Base-by-base conservation (phyloP, 2,329 filamentous ascomycete species). In the Aspergillus bombycis region DNA sequence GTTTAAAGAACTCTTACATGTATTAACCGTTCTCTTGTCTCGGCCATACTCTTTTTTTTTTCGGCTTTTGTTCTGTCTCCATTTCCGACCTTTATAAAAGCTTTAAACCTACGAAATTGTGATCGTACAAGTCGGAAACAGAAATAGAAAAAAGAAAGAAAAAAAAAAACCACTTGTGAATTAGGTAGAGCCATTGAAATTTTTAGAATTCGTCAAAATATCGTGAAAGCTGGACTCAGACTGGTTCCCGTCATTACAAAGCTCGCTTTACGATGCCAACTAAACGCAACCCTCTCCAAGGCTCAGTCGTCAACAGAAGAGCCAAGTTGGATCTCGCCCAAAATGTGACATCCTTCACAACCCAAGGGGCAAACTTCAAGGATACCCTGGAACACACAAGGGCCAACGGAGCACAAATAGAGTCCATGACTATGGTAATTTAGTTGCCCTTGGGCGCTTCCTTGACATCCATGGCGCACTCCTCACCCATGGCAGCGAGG, bases 401-500 rank as follows among this genome's bases (percentile, higher is more conserved):
- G 72, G 69, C 67, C 72, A 70, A 72, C 71, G 70, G 73, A 69
- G 72, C 62, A 72, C 61, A 69, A 66, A 68, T 12, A 65, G 65
- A 60, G 67, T 68, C 66, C 68, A 65, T 66, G 61, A 63, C 57
- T 57, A 67, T 65, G 60, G 64, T 61, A 38, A 53, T 65, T 66
- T 63, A 65, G 58, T 71, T 72, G 71, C 68, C 28, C 48, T 74
- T 74, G 71, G 81, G 91, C 81, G 92, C 92, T 85, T 97, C 94
- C 89, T 98, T 98, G 83, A 89, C 91, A 79, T 97, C 94, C 80
- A 97, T 90, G 77, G 90, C 91, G 75, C 87, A 84, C 87, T 98
- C 92, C 85, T 99, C 94, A 79, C 92, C 92, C 95, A 99, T 99
- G 80, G 95, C 89, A 75, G 92, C 92, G 79, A 96, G 91, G 80